A percentile compares a stretch with the other conserved stretches of the same genome.
phyloP scores from a whole-genome alignment of 2,329 filamentous ascomycete genomes.

The Pseudonectria foliicola region DNA sequence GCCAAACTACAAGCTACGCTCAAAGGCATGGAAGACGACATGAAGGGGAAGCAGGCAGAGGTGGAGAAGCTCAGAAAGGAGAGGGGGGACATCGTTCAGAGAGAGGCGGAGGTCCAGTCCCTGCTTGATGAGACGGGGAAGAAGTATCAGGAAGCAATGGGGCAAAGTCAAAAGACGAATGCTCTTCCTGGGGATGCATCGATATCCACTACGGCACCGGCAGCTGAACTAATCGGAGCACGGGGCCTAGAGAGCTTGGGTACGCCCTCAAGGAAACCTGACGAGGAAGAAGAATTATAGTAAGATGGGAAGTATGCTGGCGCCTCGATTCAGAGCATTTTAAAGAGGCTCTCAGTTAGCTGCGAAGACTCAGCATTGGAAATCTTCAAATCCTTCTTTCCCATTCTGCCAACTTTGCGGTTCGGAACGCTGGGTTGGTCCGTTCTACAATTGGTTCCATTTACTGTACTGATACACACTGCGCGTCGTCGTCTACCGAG shows the following conservation, averaged over 20 bases:
- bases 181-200: conserved; percentile 6
- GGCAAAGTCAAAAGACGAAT: conserved; percentile 14
- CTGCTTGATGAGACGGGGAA: conserved; percentile 75
- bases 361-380: too few relatives aligned
- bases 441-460: too few relatives aligned
- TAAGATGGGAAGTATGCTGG: conserved; percentile 1
- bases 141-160: conserved; percentile 42
- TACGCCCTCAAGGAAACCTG: conserved; percentile 18
- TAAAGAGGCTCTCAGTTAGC: too few relatives aligned
- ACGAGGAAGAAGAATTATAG: conserved; percentile 10
- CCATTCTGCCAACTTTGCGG: too few relatives aligned
- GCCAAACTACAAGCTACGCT: conserved; percentile 56
- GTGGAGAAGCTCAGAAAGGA: conserved; percentile 63
- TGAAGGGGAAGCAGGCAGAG: conserved; percentile 51
- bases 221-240: conserved; percentile 21
- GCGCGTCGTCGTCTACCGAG: too few relatives aligned
- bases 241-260: conserved; percentile 32
- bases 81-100: conserved; percentile 56
- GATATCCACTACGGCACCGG: conserved; percentile 6
- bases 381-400: too few relatives aligned
- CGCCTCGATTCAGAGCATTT: too few relatives aligned
- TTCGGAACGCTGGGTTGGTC: too few relatives aligned
- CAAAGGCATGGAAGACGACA: conserved; percentile 54
- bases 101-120: conserved; percentile 74
- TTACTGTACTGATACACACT: too few relatives aligned